Evolutionary conservation across 805 yeast species (phyloP).

Genomic region (Saccharomycopsis capsularis): DNA sequence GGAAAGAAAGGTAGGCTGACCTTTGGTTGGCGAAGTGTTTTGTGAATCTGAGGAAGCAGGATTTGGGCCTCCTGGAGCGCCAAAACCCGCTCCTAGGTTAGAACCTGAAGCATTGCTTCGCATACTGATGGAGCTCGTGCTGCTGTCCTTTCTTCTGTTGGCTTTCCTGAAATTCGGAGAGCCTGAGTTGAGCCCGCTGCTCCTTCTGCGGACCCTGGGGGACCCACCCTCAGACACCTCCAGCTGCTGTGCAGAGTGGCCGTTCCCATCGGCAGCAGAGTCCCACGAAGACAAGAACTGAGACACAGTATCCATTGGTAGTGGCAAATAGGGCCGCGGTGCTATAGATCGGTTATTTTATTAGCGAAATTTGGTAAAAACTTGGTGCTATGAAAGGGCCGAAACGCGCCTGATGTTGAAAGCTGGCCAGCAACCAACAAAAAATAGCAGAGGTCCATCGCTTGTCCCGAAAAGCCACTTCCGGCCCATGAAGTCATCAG

Average conservation of each 20-base stretch:
- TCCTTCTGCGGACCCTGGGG: neutral
- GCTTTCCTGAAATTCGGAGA: neutral
- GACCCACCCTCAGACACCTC: no score
- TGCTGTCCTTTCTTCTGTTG: neutral
- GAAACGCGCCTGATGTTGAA: no score
- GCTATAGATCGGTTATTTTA: no score
- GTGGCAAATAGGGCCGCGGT: no score
- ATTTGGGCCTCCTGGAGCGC: neutral
- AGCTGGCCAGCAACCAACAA: no score
- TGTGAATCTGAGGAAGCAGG: neutral
- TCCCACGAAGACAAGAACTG: conserved; percentile 13
- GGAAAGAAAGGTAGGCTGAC: conserved; percentile 8
- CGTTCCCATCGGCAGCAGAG: neutral
- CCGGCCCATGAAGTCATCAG: no score
- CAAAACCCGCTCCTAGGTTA: neutral
- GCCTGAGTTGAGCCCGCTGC: neutral
- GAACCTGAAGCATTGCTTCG: neutral
- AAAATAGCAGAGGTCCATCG: no score
- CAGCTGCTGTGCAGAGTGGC: neutral
- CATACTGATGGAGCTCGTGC: neutral
- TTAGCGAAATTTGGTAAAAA: no score
- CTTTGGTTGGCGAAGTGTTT: neutral
- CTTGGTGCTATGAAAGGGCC: no score
- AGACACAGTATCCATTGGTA: conserved; percentile 16
- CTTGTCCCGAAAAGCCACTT: no score